A percentile compares a stretch with the other conserved stretches of the same genome.
phyloP scores from a whole-genome alignment of 2,329 filamentous ascomycete genomes.

The Pestalotiopsis sp. region DNA sequence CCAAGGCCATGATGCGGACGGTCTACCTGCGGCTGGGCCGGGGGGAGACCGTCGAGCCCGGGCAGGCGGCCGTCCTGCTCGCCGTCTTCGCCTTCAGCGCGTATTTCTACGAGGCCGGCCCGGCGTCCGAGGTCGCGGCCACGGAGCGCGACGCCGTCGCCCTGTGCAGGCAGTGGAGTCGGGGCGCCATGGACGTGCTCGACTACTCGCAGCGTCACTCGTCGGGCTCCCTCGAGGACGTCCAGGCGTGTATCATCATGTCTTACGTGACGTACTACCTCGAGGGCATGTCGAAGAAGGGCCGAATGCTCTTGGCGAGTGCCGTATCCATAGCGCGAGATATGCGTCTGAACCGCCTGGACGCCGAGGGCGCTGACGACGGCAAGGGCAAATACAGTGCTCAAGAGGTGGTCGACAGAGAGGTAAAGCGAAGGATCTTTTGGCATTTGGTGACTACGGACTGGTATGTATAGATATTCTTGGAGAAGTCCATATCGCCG shows the following conservation, averaged over 20 bases:
- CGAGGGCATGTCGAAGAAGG: constrained; percentile 20
- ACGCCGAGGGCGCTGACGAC: constrained; percentile 11
- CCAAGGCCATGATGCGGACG: constrained; percentile 21
- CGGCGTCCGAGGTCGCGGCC: constrained; percentile 17
- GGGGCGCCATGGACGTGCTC: constrained; percentile 17
- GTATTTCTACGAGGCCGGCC: constrained; percentile 22
- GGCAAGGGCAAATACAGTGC: not conserved
- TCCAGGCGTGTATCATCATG: constrained; percentile 21
- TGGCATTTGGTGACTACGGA: constrained; percentile 19
- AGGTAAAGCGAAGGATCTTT: constrained; percentile 19
- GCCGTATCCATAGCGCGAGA: constrained; percentile 19
- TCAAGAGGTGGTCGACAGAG: constrained; percentile 10
- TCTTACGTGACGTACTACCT: constrained; percentile 19
- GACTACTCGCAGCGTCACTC: constrained; percentile 20
- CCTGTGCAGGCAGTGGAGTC: constrained; percentile 14
- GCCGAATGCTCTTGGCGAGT: constrained; percentile 16
- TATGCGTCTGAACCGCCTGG: constrained; percentile 19
- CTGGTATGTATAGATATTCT: constrained; percentile 11
- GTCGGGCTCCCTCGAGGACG: constrained; percentile 19
- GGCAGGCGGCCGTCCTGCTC: constrained; percentile 25
- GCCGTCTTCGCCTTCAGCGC: constrained; percentile 24
- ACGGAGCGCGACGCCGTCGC: constrained; percentile 18
- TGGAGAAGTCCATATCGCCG: too few relatives aligned
- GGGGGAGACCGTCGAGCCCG: constrained; percentile 17
- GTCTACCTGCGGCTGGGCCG: constrained; percentile 22